Base-by-base conservation (phyloP, 2,329 filamentous ascomycete genomes). In the Fusarium nematophilum region DNA sequence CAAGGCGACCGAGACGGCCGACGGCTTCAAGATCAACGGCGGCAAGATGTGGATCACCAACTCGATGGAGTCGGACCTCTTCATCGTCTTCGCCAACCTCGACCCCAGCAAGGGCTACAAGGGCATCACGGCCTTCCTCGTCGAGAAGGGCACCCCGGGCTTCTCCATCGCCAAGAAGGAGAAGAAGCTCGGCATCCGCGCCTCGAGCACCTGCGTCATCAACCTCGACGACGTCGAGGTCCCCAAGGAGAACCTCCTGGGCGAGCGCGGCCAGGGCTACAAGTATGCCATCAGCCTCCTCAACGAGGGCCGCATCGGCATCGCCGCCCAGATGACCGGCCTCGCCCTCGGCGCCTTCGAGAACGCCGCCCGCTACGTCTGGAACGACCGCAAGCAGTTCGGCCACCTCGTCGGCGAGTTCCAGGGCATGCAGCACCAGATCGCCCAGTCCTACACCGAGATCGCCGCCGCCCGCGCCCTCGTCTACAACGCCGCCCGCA, bases 1-100 rank as follows among this genome's bases (percentile, higher is more conserved):
- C 53, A 93, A 92, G 76, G 95, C 95, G 36, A 88, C 86, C 53
- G 91, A 93, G 82, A 95, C 92, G 1, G 83, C 87, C 17, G 85
- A 88, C 63, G 93, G 94, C 27, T 99, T 94, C 81, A 89, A 84
- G 78, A 90, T 99, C 76, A 90, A 87, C 58, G 95, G 95, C 43
- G 88, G 87, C 76, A 99, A 99, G 86, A 99, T 99, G 95, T 99
- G 95, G 95, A 99, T 99, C 78, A 99, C 95, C 62, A 99, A 99
- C 83, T 90, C 91, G 44, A 89, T 94, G 81, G 95, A 99, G 79
- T 90, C 95, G 15, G 88, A 88, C 57, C 90, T 98, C 81, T 99
- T 97, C 81, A 94, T 99, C 72, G 95, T 99, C 54, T 99, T 99
- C 73, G 95, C 95, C 72, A 99, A 97, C 79, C 82, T 99, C 31